Conservation (phyloP, 345 rosid species). For the Rhodomyrtus tomentosa region DNA sequence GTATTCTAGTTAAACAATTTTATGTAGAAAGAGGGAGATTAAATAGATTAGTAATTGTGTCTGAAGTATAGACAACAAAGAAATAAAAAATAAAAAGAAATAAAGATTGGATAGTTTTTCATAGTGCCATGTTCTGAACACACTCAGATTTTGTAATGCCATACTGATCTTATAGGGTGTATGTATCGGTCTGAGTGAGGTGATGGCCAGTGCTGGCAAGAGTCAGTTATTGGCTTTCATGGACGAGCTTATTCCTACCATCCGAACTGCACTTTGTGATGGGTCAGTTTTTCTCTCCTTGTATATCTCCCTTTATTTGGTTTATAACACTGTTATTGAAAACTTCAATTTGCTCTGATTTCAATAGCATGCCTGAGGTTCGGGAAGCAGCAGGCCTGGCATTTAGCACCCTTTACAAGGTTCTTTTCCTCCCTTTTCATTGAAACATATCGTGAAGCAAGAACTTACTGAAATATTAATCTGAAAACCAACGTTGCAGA, state of each 20-base stretch:
- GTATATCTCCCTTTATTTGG: background rate
- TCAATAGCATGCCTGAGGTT: constrained; percentile 62
- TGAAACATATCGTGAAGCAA: background rate
- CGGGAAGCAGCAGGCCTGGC: constrained; percentile 98
- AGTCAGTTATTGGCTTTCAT: constrained; percentile 85
- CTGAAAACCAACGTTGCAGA: constrained; percentile 30
- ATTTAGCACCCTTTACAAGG: constrained; percentile 97
- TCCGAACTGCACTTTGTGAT: constrained; percentile 94
- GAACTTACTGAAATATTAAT: background rate
- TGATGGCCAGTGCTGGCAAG: constrained; percentile 96
- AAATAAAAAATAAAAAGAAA: background rate
- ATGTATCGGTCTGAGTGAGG: constrained; percentile 96
- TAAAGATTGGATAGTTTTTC: background rate
- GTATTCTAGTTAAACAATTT: background rate
- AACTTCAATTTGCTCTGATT: background rate
- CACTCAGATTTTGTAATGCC: background rate
- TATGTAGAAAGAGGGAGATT: background rate
- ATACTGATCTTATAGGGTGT: constrained; percentile 54
- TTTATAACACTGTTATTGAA: background rate
- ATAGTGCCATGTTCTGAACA: background rate
- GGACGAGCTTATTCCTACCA: constrained; percentile 93
- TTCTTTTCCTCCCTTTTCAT: background rate
- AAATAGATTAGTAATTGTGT: background rate
- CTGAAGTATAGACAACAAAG: background rate
- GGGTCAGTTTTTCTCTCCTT: constrained; percentile 31